Percentiles rank a stretch among this genome's conserved stretches.
Evolutionary conservation across 257 asterid genomes (phyloP).

Genomic region (Przewalskia tangutica): DNA sequence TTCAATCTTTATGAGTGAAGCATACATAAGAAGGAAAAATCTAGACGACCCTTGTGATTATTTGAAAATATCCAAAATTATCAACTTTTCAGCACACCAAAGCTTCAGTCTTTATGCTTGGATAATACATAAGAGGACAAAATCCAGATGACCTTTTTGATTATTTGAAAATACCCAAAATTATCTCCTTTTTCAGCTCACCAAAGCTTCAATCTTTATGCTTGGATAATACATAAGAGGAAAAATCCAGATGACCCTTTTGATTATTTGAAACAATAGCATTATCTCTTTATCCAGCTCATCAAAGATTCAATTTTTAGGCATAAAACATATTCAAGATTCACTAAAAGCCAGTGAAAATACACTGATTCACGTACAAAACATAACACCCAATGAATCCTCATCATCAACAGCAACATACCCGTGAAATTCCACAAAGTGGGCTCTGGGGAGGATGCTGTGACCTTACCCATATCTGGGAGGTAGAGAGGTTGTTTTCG

Average conservation of each 20-base stretch:
- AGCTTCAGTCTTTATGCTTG: slow-evolving; percentile 8
- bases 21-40: slow-evolving; percentile 12
- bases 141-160: slow-evolving; percentile 47
- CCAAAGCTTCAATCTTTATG: slow-evolving; percentile 16
- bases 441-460: too few relatives aligned
- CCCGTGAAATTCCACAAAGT: too few relatives aligned
- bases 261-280: neutral
- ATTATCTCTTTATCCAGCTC: neutral
- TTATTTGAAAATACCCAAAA: neutral
- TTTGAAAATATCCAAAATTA: neutral
- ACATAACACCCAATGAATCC: neutral
- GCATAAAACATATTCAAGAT: neutral
- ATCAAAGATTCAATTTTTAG: slow-evolving; percentile 20
- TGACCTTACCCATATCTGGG: too few relatives aligned
- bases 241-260: slow-evolving; percentile 53
- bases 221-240: slow-evolving; percentile 53
- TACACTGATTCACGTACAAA: too few relatives aligned
- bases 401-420: too few relatives aligned
- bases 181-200: neutral
- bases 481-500: too few relatives aligned
- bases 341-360: neutral
- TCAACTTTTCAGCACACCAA: slow-evolving; percentile 1
- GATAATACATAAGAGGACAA: slow-evolving; percentile 34
- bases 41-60: slow-evolving; percentile 38
- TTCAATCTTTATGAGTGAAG: slow-evolving; percentile 12